These are phyloP conservation scores for Boechera retrofracta DNA, from an alignment of 345 rosid genomes.

Conservation along the genomic window DNA sequence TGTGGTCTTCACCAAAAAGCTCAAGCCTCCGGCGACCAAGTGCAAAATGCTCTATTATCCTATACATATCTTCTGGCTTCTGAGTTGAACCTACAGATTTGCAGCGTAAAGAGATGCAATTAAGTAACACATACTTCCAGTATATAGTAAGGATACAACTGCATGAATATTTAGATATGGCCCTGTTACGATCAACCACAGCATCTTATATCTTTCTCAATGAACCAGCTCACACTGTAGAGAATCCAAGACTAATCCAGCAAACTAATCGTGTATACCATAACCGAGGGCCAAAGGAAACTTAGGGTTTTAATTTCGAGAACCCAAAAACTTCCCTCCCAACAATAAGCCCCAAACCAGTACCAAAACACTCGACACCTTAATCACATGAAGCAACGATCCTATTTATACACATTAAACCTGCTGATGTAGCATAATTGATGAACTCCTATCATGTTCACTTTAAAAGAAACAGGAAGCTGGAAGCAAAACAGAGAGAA, in stretches of 20 bases:
- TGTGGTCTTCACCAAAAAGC: conserved; percentile 97
- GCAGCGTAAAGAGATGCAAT: background rate
- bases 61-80: conserved; percentile 99
- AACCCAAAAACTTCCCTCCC: background rate
- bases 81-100: conserved; percentile 79
- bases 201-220: background rate
- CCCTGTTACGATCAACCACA: background rate
- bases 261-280: background rate
- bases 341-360: conserved; percentile 1
- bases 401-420: conserved; percentile 10
- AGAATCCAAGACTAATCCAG: conserved; percentile 6
- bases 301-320: background rate
- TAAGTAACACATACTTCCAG: conserved; percentile 5
- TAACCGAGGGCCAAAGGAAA: background rate
- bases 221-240: background rate
- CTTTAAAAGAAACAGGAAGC: background rate
- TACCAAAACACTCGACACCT: conserved; percentile 9
- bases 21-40: conserved; percentile 98
- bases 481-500: conserved; percentile 9
- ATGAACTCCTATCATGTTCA: conserved; percentile 1
- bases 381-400: background rate
- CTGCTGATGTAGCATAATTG: background rate
- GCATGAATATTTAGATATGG: background rate
- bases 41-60: conserved; percentile 95
- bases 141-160: background rate